Conservation (phyloP, 129 eudicot species). For the Helianthus tuberosus region DNA sequence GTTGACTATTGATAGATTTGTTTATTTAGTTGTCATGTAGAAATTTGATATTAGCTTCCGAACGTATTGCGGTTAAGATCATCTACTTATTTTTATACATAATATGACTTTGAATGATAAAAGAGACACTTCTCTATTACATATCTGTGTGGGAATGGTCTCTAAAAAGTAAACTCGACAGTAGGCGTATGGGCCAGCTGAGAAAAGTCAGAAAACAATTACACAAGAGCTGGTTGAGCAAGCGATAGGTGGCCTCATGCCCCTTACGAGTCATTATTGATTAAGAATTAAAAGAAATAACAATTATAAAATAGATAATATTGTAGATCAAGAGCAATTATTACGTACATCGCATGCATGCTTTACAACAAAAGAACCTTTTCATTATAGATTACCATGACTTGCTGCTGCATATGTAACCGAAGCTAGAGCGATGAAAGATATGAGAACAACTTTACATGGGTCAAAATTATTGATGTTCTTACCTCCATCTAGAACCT, state of each 20-base stretch:
- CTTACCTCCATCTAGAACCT: constrained; percentile 47
- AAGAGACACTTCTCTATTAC: not conserved
- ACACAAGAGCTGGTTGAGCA: constrained; percentile 55
- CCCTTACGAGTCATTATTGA: constrained; percentile 15
- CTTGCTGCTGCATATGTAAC: constrained; percentile 56
- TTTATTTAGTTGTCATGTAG: too few species aligned
- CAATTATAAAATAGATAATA: not conserved
- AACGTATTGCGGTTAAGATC: too few species aligned
- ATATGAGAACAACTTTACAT: constrained; percentile 58
- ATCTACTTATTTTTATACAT: not conserved
- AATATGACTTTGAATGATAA: not conserved
- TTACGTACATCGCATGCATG: constrained; percentile 40
- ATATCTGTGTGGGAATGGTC: constrained; percentile 66
- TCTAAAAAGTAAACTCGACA: constrained; percentile 58
- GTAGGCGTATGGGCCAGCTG: constrained; percentile 62
- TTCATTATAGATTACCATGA: constrained; percentile 77
- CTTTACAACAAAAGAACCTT: constrained; percentile 59
- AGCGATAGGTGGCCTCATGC: constrained; percentile 44
- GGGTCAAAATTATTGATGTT: constrained; percentile 72
- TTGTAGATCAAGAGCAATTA: not conserved
- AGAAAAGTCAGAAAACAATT: constrained; percentile 68
- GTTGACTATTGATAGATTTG: too few species aligned
- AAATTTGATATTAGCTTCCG: too few species aligned
- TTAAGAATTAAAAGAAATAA: not conserved
- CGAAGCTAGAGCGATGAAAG: constrained; percentile 52